Evolutionary conservation across 1,284 basidiomycete species (phyloP).

Genomic region (Apiotrichum mycotoxinovorans): DNA sequence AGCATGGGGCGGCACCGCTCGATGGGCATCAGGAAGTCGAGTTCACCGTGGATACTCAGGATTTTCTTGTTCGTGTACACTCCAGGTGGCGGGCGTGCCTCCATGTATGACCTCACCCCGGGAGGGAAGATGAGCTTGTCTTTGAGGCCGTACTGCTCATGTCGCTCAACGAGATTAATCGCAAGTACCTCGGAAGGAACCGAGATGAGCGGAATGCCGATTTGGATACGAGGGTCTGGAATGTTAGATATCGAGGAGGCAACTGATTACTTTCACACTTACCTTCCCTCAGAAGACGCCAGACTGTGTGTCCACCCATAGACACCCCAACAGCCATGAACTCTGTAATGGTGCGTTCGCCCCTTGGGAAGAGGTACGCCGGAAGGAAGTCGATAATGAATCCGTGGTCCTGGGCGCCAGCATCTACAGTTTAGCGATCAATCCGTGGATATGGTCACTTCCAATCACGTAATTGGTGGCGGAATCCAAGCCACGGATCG

Average conservation of each 20-base stretch:
- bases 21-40: slow-evolving; percentile 43
- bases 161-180: slow-evolving; percentile 54
- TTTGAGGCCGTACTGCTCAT: slow-evolving; percentile 43
- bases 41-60: slow-evolving; percentile 60
- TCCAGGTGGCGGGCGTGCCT: slow-evolving; percentile 52
- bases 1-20: slow-evolving; percentile 4
- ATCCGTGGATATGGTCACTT: no score
- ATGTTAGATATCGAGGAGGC: no score
- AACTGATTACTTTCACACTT: no score
- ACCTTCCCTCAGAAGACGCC: slow-evolving; percentile 17
- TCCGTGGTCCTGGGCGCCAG: slow-evolving; percentile 70
- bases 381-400: slow-evolving; percentile 78
- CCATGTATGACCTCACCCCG: slow-evolving; percentile 53
- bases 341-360: slow-evolving; percentile 60
- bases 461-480: no score
- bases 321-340: slow-evolving; percentile 60
- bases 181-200: slow-evolving; percentile 63
- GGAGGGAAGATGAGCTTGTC: slow-evolving; percentile 56
- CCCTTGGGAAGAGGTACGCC: slow-evolving; percentile 68
- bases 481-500: not conserved
- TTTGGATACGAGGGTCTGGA: slow-evolving; percentile 59
- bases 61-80: slow-evolving; percentile 65
- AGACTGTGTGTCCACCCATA: slow-evolving; percentile 48
- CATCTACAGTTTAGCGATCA: slow-evolving; percentile 47
- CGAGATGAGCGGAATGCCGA: slow-evolving; percentile 70